Evolutionary conservation across 1,284 basidiomycete species (phyloP).

Genomic region (Boletus hoseneyae): DNA sequence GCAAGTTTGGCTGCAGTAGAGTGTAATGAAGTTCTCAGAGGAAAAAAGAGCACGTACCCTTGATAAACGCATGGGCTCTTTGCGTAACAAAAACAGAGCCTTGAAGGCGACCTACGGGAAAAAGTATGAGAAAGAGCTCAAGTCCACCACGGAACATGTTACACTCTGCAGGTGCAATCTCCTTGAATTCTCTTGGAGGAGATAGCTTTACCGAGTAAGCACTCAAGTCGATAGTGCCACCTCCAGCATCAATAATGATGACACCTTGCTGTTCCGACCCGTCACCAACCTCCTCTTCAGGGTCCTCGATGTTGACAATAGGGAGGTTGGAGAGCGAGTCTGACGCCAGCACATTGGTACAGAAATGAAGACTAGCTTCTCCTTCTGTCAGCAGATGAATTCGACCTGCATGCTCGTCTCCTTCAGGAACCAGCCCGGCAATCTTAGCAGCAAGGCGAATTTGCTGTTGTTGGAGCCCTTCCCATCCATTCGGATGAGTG

Average conservation of each 20-base stretch:
- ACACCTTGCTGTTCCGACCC: constrained; percentile 36
- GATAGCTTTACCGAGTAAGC: constrained; percentile 38
- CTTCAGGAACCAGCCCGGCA: constrained; percentile 30
- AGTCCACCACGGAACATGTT: not conserved
- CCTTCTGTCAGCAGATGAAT: constrained; percentile 47
- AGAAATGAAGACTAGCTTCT: constrained; percentile 48
- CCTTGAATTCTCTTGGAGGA: constrained; percentile 31
- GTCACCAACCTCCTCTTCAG: constrained; percentile 12
- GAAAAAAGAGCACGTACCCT: constrained; percentile 21
- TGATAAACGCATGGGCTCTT: constrained; percentile 36
- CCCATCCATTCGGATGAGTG: constrained; percentile 45
- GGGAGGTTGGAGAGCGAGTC: constrained; percentile 13
- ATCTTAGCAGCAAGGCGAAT: constrained; percentile 32
- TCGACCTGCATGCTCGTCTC: constrained; percentile 25
- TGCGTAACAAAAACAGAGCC: constrained; percentile 42
- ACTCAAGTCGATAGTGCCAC: constrained; percentile 55
- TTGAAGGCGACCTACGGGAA: constrained; percentile 28
- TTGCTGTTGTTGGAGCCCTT: constrained; percentile 25
- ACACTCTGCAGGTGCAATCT: constrained; percentile 41
- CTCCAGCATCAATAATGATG: constrained; percentile 26
- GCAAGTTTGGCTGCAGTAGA: constrained; percentile 31
- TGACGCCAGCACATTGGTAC: constrained; percentile 30
- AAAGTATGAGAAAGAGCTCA: not conserved
- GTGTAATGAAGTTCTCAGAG: not conserved
- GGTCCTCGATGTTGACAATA: constrained; percentile 9